Base-by-base conservation (phyloP, 2,329 filamentous ascomycete species). In the Microcyclospora tardicrescens region DNA sequence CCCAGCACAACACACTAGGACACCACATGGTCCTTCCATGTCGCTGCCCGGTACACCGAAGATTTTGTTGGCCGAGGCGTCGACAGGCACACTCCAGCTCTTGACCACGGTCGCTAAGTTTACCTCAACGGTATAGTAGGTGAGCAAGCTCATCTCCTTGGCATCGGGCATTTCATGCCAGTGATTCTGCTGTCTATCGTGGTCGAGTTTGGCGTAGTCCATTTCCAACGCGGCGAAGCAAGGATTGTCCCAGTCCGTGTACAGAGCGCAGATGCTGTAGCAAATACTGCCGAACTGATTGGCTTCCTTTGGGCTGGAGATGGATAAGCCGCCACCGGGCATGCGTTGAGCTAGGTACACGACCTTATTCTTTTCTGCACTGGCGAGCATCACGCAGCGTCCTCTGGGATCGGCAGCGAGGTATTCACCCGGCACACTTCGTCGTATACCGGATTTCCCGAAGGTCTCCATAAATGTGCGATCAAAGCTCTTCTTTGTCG, bases 261-360 rank as follows among this genome's bases (percentile, higher is more conserved):
- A 93, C 33, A 98, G 66, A 1, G 85, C 84, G 16, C 84, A 81
- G 53, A 96, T 71, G 24, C 84, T 82, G 51, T 94, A 84, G 16
- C 96, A 87, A 36, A 98, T 65, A 1, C 89, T 89, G 43, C 89
- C 85, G 10, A 85, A 78, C 61, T 91, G 93, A 63, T 98, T 89
- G 2, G 91, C 93, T 63, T 98, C 93, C 13, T 98, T 72, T 1
- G 91, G 91, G 11, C 91, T 98, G 5, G 91, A 98, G 36, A 98
- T 98, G 31, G 87, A 93, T 53, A 98, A 76, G 61, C 94, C 84
- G 13, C 87, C 87, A 62, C 96, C 85, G 2, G 86, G 76, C 64
- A 94, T 93, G 48, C 93, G 81, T 62, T 96, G 96, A 50, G 98
- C 72, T 54, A 98, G 89, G 64, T 98, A 99, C 50, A 98, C 91